Evolutionary conservation across 1,139 yeast species (phyloP).

Genomic region (Suhomyces bolitotheri): DNA sequence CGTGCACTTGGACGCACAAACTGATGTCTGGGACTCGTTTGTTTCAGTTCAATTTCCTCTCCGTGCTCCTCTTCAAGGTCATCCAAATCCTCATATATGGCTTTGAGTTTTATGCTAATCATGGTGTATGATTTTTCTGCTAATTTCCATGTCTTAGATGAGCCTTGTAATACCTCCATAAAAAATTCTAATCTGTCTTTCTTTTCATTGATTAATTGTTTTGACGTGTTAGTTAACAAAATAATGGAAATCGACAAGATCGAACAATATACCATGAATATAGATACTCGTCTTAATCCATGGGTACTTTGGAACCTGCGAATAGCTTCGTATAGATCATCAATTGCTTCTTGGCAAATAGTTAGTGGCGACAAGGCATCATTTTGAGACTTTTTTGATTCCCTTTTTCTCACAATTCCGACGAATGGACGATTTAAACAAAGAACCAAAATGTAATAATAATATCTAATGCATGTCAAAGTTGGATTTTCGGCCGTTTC

Average conservation of each 20-base stretch:
- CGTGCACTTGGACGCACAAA: neutral
- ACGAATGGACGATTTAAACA: conserved; percentile 64
- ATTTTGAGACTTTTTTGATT: conserved; percentile 10
- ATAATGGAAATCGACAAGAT: conserved; percentile 49
- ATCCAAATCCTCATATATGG: conserved; percentile 16
- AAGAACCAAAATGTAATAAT: conserved; percentile 55
- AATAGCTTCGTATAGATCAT: conserved; percentile 43
- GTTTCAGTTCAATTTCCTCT: neutral
- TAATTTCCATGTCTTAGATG: conserved; percentile 50
- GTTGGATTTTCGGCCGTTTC: conserved; percentile 53
- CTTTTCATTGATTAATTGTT: conserved; percentile 27
- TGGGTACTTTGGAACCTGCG: conserved; percentile 38
- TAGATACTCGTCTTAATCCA: conserved; percentile 45
- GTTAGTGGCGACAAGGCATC: conserved; percentile 17
- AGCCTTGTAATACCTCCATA: conserved; percentile 38
- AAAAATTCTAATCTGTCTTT: conserved; percentile 37
- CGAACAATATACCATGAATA: conserved; percentile 49
- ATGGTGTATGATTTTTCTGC: conserved; percentile 49
- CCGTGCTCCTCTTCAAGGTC: conserved; percentile 8
- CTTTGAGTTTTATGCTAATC: conserved; percentile 37
- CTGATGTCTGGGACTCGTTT: conserved; percentile 1
- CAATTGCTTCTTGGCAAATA: conserved; percentile 43
- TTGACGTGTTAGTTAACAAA: conserved; percentile 37
- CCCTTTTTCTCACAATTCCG: conserved; percentile 21
- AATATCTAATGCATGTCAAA: conserved; percentile 53